phyloP scores from a whole-genome alignment of 1,139 yeast genomes.

The Yamadazyma mexicana region DNA sequence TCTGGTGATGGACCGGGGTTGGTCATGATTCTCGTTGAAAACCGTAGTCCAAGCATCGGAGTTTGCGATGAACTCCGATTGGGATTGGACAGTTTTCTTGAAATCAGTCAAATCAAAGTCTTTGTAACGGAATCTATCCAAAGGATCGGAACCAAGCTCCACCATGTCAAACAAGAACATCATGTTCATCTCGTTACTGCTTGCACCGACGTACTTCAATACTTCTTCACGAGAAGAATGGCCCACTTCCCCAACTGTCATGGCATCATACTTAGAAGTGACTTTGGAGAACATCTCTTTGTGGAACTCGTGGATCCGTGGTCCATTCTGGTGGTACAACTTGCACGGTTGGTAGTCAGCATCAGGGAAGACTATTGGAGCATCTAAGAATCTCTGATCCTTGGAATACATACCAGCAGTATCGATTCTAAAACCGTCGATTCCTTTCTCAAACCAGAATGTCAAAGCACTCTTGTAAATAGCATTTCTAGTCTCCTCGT shows the following conservation, averaged over 20 bases:
- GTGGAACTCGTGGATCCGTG: conserved; percentile 59
- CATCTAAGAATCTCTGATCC: conserved; percentile 48
- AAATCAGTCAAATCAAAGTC: conserved; percentile 44
- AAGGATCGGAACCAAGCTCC: conserved; percentile 39
- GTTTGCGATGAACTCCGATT: conserved; percentile 40
- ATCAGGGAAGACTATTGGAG: conserved; percentile 47
- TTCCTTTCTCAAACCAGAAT: conserved; percentile 59
- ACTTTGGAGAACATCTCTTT: conserved; percentile 50
- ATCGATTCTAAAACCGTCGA: conserved; percentile 63
- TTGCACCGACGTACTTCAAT: conserved; percentile 49
- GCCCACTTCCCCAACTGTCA: conserved; percentile 63
- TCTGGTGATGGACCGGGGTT: conserved; percentile 53
- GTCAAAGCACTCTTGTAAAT: conserved; percentile 50
- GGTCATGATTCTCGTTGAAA: conserved; percentile 61
- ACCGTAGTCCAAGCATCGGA: conserved; percentile 60
- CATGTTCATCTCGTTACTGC: conserved; percentile 52
- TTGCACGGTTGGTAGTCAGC: conserved; percentile 43
- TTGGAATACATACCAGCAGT: conserved; percentile 57
- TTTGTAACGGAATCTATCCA: conserved; percentile 36
- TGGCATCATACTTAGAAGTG: conserved; percentile 50
- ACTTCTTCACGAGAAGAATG: conserved; percentile 43
- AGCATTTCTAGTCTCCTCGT: conserved; percentile 50
- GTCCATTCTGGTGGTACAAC: conserved; percentile 43
- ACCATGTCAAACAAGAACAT: conserved; percentile 52
- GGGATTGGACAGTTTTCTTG: conserved; percentile 36